Conservation (phyloP, 805 yeast genomes). For the Zygosaccharomyces kombuchaensis region DNA sequence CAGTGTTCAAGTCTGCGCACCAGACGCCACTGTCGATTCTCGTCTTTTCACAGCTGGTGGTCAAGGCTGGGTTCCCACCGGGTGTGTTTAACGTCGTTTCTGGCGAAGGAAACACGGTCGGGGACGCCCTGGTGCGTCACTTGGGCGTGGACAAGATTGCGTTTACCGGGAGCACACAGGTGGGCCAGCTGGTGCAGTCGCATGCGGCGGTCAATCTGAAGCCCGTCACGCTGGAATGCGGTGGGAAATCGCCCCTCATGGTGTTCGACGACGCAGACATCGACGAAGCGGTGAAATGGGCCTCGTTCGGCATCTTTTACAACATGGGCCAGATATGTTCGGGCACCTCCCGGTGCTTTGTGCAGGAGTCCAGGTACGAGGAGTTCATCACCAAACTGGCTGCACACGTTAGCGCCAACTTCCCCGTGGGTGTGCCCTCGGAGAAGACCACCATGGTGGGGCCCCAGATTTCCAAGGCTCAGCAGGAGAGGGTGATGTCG, state of each 20-base stretch:
- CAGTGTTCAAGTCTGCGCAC: slow-evolving; percentile 47
- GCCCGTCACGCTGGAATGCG: slow-evolving; percentile 48
- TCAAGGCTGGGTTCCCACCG: slow-evolving; percentile 46
- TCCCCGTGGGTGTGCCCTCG: slow-evolving; percentile 44
- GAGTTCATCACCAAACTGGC: slow-evolving; percentile 42
- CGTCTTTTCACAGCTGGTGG: slow-evolving; percentile 40
- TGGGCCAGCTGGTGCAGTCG: slow-evolving; percentile 43
- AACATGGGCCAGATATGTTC: slow-evolving; percentile 65
- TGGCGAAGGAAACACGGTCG: slow-evolving; percentile 44
- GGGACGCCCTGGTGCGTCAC: slow-evolving; percentile 45
- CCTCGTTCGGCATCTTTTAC: slow-evolving; percentile 51
- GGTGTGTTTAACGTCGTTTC: slow-evolving; percentile 47
- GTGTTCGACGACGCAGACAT: slow-evolving; percentile 47
- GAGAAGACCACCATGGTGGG: slow-evolving; percentile 44
- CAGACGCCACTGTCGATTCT: slow-evolving; percentile 47
- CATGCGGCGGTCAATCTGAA: slow-evolving; percentile 43
- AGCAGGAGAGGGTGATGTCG: slow-evolving; percentile 44
- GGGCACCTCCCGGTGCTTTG: slow-evolving; percentile 56
- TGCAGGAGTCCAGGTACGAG: slow-evolving; percentile 53
- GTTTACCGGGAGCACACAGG: slow-evolving; percentile 51
- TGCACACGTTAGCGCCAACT: slow-evolving; percentile 35
- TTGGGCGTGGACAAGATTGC: slow-evolving; percentile 47
- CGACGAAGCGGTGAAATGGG: slow-evolving; percentile 48
- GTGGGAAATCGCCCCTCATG: slow-evolving; percentile 49
- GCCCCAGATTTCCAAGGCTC: slow-evolving; percentile 51